phyloP scores from a whole-genome alignment of 129 eudicot species.

The Pittosporum tobira region DNA sequence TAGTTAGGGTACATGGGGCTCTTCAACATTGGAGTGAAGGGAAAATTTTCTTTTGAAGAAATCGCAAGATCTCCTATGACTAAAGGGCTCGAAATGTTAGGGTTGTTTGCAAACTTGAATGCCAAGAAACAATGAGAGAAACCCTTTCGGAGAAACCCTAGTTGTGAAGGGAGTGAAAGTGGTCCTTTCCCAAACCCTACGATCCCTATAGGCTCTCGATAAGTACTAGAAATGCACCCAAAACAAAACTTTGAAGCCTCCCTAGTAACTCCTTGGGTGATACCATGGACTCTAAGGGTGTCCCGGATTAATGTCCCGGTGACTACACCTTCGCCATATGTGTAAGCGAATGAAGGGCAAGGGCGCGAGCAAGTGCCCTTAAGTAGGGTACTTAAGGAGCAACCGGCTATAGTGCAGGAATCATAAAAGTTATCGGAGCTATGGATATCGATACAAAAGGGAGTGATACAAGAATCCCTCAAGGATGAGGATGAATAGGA shows the following conservation, averaged over 20 bases:
- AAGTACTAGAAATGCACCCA: conserved; percentile 55
- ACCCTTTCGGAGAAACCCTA: conserved; percentile 69
- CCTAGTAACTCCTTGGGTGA: conserved; percentile 19
- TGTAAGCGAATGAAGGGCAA: conserved; percentile 72
- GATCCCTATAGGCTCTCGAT: conserved; percentile 71
- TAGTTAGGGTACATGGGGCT: conserved; percentile 58
- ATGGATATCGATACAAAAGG: conserved; percentile 51
- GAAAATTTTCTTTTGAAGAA: conserved; percentile 47
- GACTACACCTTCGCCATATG: conserved; percentile 68
- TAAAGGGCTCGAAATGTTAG: conserved; percentile 60
- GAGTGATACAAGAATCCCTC: conserved; percentile 51
- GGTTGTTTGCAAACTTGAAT: conserved; percentile 70
- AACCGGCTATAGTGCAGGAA: conserved; percentile 50
- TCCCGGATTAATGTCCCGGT: conserved; percentile 54
- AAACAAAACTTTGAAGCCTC: conserved; percentile 42
- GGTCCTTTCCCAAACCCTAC: conserved; percentile 70
- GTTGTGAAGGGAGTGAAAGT: conserved; percentile 66
- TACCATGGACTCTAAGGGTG: conserved; percentile 44
- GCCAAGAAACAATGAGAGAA: conserved; percentile 83
- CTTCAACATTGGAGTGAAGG: conserved; percentile 67
- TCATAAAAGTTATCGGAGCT: conserved; percentile 55
- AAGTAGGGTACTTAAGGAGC: conserved; percentile 50
- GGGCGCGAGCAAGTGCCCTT: conserved; percentile 52
- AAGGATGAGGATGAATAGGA: conserved; percentile 41
- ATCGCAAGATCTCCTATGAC: conserved; percentile 69